Evolutionary conservation across 1,284 basidiomycete species (phyloP).

Genomic region (Sporisorium graminicola): DNA sequence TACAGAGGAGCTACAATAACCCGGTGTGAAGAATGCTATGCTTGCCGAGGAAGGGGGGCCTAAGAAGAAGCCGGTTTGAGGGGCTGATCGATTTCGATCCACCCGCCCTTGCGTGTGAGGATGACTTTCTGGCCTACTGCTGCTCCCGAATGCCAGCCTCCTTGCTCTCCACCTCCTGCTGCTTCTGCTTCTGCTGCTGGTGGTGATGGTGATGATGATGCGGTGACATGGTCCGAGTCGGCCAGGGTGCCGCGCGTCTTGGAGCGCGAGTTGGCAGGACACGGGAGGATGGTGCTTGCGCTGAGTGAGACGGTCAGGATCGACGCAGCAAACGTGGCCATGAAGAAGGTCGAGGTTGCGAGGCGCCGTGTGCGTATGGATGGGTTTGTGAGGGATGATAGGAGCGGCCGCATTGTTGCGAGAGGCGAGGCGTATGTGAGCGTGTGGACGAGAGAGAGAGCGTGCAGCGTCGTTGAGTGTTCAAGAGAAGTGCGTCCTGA

Average conservation of each 20-base stretch:
- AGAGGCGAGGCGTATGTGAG: not conserved
- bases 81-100: conserved; percentile 58
- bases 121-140: conserved; percentile 44
- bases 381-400: conserved; percentile 18
- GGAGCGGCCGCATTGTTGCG: conserved; percentile 14
- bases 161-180: not conserved
- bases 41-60: no score
- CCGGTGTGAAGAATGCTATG: not conserved
- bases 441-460: not conserved
- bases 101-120: conserved; percentile 52
- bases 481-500: no score
- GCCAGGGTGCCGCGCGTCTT: conserved; percentile 15
- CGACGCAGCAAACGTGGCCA: conserved; percentile 52
- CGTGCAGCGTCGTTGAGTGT: no score
- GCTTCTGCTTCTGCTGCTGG: not conserved
- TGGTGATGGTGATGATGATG: no score
- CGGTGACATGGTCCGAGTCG: not conserved
- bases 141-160: not conserved
- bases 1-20: not conserved
- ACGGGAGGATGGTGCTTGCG: conserved; percentile 57
- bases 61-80: not conserved
- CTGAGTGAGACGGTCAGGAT: conserved; percentile 55
- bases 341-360: conserved; percentile 51
- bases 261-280: conserved; percentile 42
- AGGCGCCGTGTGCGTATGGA: conserved; percentile 31